Base-by-base conservation (phyloP, 2,329 filamentous ascomycete genomes). In the Ophiostoma tasmaniense region DNA sequence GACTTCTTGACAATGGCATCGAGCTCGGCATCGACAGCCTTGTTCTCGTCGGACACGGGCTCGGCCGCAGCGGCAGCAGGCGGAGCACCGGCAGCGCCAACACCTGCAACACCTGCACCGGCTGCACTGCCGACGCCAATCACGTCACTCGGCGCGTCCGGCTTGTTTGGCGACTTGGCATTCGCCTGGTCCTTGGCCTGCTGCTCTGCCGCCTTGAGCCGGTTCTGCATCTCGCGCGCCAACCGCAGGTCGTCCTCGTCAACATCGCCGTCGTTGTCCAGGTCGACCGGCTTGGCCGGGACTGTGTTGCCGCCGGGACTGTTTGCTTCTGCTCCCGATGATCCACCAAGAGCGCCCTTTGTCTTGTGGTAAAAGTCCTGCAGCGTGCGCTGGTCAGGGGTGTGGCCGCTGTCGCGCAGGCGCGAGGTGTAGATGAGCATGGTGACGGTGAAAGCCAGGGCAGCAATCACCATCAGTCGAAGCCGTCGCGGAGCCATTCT, bases 1-100 rank as follows among this genome's bases (percentile, higher is more conserved):
- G 91, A 88, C 76, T 88, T 90, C 81, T 93, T 95, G 72, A 98
- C 79, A 66, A 98, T 96, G 8, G 79, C 78, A 75, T 92, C 90
- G 72, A 98, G 79, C 77, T 92, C 91, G 22, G 80, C 79, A 76
- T 93, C 88, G 1, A 90, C 87, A 68, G 88, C 84, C 68, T 86
- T 83, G 68, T 89, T 85, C 71, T 88, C 84, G 37, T 84, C 80
- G 14, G 83, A 84, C 35, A 79, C 73, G 69, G 73, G 69, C 11
- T 74, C 73, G 52, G 78, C 69, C 78, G 39, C 84, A 83, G 77
- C 81, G 85, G 55, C 73, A 68, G 72, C 70, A 7, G 74, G 73
- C 39, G 78, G 76, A 67, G 37, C 64, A 6, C 42, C 59, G 17
- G 76, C 72, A 77, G 81, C 78, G 20, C 28, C 28, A 17, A 28